Base-by-base conservation (phyloP, 148 eudicot genomes). In the Persicaria tinctoria region DNA sequence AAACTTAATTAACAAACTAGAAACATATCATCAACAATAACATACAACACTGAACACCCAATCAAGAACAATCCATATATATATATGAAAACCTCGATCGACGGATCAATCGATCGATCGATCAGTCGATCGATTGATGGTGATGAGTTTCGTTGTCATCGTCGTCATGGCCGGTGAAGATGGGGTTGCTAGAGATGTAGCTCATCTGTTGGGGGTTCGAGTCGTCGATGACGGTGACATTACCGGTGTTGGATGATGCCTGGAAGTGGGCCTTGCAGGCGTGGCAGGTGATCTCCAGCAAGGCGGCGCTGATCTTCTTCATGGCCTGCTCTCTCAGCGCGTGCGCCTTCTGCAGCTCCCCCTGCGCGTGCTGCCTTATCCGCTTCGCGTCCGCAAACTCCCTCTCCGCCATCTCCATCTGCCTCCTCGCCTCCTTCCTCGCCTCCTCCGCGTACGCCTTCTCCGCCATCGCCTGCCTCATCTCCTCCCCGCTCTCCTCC, bases 321-420 rank as follows among this genome's bases (percentile, higher is more conserved):
- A 83, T 82, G 1, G 95, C 88, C 5, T 90, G 86, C 18, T 84
- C 87, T 56, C 84, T 90, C 6, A 92, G 79, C 16, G 82, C 80
- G 41, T 82, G 84, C 8, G 97, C 97, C 49, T 87, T 92, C 18
- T 92, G 91, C 3, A 92, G 64, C 55, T 92, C 97, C 0, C 77
- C 83, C 32, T 83, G 86, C 0, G 95, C 97, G 70, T 87, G 97
- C 46, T 92, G 90, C 63, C 95, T 75, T 7, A 90, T 85, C 38
- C 91, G 83, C 82, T 92, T 92, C 3, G 97, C 97, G 17, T 86
- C 86, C 0, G 81, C 84, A 12, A 88, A 90, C 69, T 92, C 97
- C 38, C 79, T 72, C 70, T 92, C 95, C 0, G 97, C 97, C 0
- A 83, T 12, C 76, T 92, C 95, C 6, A 88, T 77, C 69, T 90